Evolutionary conservation across 805 yeast genomes (phyloP), one percentile per base, ranked within the genome.

Genomic region (Ogataea pignaliae): DNA sequence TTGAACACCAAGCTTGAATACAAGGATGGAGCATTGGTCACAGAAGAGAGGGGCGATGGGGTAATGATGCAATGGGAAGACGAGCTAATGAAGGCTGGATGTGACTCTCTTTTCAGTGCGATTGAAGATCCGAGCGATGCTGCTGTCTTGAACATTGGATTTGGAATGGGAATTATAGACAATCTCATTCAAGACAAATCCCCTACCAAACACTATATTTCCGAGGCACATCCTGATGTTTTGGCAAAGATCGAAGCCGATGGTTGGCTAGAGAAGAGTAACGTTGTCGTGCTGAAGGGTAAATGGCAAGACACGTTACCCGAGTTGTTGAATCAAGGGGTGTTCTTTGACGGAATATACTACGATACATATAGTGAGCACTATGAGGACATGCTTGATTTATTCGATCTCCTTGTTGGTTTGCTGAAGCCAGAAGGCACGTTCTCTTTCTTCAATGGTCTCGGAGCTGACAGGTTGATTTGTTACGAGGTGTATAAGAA

Each of bases 21-120:
- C 60, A 73, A 69, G 34, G 83, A 82, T 46, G 76, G 72, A 41
- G 82, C 93, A 0, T 69, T 90, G 21, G 69, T 88, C 21, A 91
- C 97, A 1, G 72, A 78, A 47, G 83, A 79, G 18, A 69, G 83
- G 41, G 71, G 76, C 38, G 97, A 90, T 56, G 98, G 97, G 14
- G 97, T 90, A 2, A 90, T 90, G 98, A 90, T 90, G 98, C 85
- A 84, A 54, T 90, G 98, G 98, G 98, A 90, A 61, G 73, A 79
- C 4, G 77, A 80, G 16, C 70, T 90, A 44, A 90, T 90, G 98
- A 69, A 73, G 41, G 71, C 82, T 13, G 95, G 95, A 1, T 84
- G 95, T 43, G 81, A 85, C 30, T 69, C 91, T 0, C 60, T 91
- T n/a, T 81, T 83, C 59, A 69, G 69, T 39, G 69, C 78, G 1